Evolutionary conservation across 2,329 filamentous ascomycete species (phyloP), one percentile per base, ranked within the genome.

Genomic region (Epichloe coenophiala): DNA sequence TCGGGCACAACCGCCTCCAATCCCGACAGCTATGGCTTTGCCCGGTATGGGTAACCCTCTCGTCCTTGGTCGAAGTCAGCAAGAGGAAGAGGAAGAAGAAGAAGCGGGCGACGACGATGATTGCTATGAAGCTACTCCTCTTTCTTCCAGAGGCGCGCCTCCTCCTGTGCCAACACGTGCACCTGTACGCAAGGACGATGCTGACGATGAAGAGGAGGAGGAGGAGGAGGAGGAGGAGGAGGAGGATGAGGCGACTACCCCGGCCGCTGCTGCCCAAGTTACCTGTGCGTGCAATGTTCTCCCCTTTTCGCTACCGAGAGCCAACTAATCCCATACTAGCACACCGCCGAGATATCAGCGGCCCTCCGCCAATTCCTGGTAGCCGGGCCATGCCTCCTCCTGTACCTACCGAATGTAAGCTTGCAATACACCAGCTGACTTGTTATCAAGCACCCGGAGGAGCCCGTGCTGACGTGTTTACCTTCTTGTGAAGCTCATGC

Each of bases 1-100:
- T 50, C 67, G 68, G 38, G 61, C 63, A 45, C 39, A 9, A n/a
- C 73, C 75, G 23, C 74, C 78, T 37, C 76, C 79, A 6, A 68
- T 84, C 19, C 78, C 80, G 4, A 71, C 68, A 11, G 74, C 80
- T 68, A 81, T 83, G 72, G 71, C 76, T 63, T 67, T 95, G 53
- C 86, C 87, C 13, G 87, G 87, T 9, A 80, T 95, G 77, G 76
- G 79, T 55, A 75, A 74, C 51, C 75, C 74, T 56, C 74, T 63
- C 58, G 77, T 70, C 47, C 61, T 67, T n/a, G 69, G 51, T 55
- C 57, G 11, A 31, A 71, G 72, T 53, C 46, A 73, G 27, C 44
- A 58, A 11, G 63, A 66, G 12, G 64, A 65, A 35, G 65, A 70
- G 23, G 61, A 64, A 40, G 52, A 47, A 39, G n/a, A 3, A 9